phyloP scores from a whole-genome alignment of 768 basidiomycete species.

The Galerina marginata region DNA sequence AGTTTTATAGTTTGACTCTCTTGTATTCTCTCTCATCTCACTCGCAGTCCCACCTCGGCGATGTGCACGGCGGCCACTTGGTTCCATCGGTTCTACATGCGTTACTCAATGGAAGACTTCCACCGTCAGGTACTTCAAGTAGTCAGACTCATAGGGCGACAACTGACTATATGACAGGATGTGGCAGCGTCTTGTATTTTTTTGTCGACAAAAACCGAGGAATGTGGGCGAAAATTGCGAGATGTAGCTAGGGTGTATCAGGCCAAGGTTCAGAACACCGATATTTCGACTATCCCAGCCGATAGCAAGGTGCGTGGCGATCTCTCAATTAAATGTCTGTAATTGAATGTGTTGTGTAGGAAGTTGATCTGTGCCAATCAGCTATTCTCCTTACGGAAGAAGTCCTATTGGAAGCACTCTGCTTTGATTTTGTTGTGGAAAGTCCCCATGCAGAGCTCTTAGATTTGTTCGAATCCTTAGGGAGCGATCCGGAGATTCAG shows the following conservation, averaged over 20 bases:
- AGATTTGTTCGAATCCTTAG: slow-evolving; percentile 67
- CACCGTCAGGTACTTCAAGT: slow-evolving; percentile 70
- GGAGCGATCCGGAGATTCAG: slow-evolving; percentile 54
- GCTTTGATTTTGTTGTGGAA: slow-evolving; percentile 83
- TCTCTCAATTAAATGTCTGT: slow-evolving; percentile 8
- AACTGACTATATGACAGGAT: slow-evolving; percentile 52
- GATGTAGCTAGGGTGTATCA: slow-evolving; percentile 81
- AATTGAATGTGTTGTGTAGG: slow-evolving; percentile 46
- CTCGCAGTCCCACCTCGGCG: slow-evolving; percentile 72
- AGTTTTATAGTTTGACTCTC: slow-evolving; percentile 36
- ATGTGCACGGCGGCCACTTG: slow-evolving; percentile 88
- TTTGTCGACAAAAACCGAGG: slow-evolving; percentile 90
- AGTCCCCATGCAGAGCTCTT: slow-evolving; percentile 80
- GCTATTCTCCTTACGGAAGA: slow-evolving; percentile 79
- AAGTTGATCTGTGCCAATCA: slow-evolving; percentile 73
- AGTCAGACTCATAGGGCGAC: slow-evolving; percentile 13
- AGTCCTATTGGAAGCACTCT: slow-evolving; percentile 78
- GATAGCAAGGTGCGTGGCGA: slow-evolving; percentile 67
- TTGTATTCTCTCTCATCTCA: slow-evolving; percentile 17
- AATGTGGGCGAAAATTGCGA: slow-evolving; percentile 85
- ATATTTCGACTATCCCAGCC: slow-evolving; percentile 59
- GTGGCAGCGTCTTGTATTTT: slow-evolving; percentile 88
- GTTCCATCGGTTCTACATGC: slow-evolving; percentile 93
- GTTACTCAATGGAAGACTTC: slow-evolving; percentile 82
- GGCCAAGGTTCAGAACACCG: slow-evolving; percentile 65